Evolutionary conservation across 805 yeast genomes (phyloP).

Genomic region (Kodamaea kaohsiungensis): DNA sequence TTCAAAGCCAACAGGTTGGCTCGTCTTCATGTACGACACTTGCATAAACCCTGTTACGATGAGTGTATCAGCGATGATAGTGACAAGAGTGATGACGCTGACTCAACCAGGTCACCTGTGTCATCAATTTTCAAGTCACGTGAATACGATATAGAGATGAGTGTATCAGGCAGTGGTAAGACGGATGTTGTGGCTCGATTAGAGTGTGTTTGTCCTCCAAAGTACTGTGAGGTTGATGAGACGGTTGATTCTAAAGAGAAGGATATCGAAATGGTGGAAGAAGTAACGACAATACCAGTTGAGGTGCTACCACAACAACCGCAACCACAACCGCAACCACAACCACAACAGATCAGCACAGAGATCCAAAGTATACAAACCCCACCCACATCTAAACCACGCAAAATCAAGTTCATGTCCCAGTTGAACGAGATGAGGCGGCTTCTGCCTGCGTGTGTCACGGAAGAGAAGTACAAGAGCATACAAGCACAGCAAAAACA

Average conservation of each 20-base stretch:
- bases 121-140: slow-evolving; percentile 1
- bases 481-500: neutral
- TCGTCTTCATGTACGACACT: neutral
- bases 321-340: no score
- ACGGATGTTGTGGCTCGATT: neutral
- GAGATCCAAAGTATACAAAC: no score
- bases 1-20: neutral
- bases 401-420: slow-evolving; percentile 11
- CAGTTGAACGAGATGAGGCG: slow-evolving; percentile 9
- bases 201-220: neutral
- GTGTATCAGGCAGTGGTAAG: neutral
- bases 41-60: neutral
- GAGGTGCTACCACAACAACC: no score
- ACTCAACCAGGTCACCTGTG: neutral
- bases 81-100: neutral
- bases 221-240: neutral
- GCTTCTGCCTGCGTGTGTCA: neutral
- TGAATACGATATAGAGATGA: neutral
- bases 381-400: neutral
- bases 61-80: neutral
- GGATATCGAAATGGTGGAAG: neutral
- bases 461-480: neutral
- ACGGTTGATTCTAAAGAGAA: neutral
- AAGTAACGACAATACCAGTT: neutral
- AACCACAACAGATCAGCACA: neutral